Percentiles rank a stretch among this genome's conserved stretches.
These are phyloP conservation scores for Camelina neglecta DNA, from an alignment of 345 rosid genomes.

Conservation along the genomic window DNA sequence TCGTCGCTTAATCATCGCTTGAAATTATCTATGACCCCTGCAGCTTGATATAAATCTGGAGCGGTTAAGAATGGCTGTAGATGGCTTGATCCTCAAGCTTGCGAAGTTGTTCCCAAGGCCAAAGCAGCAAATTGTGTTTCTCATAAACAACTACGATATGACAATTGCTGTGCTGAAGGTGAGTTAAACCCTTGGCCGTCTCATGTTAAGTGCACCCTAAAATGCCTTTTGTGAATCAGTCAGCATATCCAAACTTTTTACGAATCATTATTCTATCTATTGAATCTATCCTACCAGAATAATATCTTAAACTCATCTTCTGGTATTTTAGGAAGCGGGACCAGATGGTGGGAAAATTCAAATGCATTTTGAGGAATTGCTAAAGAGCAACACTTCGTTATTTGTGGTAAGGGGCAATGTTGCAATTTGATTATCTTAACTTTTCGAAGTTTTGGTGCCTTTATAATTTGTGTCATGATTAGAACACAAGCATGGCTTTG, in stretches of 20 bases:
- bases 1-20: conserved; percentile 1
- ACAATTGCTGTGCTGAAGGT: conserved; percentile 95
- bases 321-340: conserved; percentile 75
- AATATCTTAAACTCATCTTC: conserved; percentile 22
- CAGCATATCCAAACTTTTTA: conserved; percentile 9
- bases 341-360: conserved; percentile 95
- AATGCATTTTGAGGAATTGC: conserved; percentile 85
- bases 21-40: conserved; percentile 34
- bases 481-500: conserved; percentile 15
- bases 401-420: conserved; percentile 70
- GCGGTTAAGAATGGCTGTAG: conserved; percentile 91
- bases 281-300: neutral
- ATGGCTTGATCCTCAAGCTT: conserved; percentile 84
- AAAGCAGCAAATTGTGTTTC: conserved; percentile 83
- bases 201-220: conserved; percentile 13
- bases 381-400: conserved; percentile 83
- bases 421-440: conserved; percentile 2
- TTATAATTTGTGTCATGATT: neutral
- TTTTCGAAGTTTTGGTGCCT: conserved; percentile 2
- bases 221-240: conserved; percentile 15
- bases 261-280: conserved; percentile 2
- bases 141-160: conserved; percentile 96
- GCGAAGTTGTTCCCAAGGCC: conserved; percentile 74
- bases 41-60: conserved; percentile 98
- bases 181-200: conserved; percentile 24